These are phyloP conservation scores for Fusarium torreyae DNA, from an alignment of 2,329 filamentous ascomycete genomes.

Conservation along the genomic window DNA sequence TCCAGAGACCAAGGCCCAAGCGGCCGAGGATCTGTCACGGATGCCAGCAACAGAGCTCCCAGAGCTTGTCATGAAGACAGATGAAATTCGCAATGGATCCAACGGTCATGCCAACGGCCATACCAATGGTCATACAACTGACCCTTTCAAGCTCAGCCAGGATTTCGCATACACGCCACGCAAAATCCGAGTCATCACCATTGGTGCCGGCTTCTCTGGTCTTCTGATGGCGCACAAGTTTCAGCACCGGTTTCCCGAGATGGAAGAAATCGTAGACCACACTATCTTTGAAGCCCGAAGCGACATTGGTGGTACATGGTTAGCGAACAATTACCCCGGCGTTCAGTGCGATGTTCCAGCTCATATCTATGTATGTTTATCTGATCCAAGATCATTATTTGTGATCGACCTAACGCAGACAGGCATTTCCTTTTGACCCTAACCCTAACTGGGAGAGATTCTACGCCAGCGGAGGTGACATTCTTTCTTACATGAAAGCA, in stretches of 20 bases:
- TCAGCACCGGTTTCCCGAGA: conserved; percentile 54
- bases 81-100: neutral
- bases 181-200: conserved; percentile 54
- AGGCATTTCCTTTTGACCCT: conserved; percentile 67
- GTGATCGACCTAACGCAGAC: neutral
- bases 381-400: rapidly evolving
- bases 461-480: conserved; percentile 71
- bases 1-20: conserved; percentile 21
- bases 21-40: conserved; percentile 4
- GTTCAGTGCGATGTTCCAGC: conserved; percentile 44
- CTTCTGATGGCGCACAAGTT: conserved; percentile 56
- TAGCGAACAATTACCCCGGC: conserved; percentile 51
- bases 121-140: conserved; percentile 22
- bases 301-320: conserved; percentile 55
- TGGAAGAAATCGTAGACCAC: conserved; percentile 46
- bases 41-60: conserved; percentile 42
- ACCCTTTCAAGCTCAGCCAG: conserved; percentile 50
- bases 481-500: conserved; percentile 66
- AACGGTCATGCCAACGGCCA: neutral
- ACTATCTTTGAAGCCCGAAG: conserved; percentile 52
- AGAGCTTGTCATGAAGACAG: conserved; percentile 20
- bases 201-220: conserved; percentile 54
- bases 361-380: conserved; percentile 37
- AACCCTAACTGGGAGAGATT: conserved; percentile 72
- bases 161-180: conserved; percentile 50